Evolutionary conservation across 768 basidiomycete genomes (phyloP), one percentile per base, ranked within the genome.

Genomic region (Antrodiella citrinella): DNA sequence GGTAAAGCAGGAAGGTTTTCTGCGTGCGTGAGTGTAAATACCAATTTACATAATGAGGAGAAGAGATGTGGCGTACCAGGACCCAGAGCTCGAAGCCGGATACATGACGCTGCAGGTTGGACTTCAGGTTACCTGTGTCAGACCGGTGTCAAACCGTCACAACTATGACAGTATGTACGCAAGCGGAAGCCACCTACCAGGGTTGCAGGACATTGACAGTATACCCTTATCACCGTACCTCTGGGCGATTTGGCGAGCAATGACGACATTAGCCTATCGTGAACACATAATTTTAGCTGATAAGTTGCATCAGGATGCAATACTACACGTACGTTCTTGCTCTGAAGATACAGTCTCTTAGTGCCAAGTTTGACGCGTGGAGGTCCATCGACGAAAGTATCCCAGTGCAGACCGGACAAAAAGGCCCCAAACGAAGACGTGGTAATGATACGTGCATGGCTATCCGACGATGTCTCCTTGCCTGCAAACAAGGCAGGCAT

Each of bases 361-460:
- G 48, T 30, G 9, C 46, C 35, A 26, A 45, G 21, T 44, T 54
- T 57, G 40, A 50, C 56, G 21, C 67, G 56, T 22, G 30, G 44
- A 3, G 62, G 58, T 1, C 51, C 51, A 43, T 70, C 69, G 24
- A 30, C 50, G 47, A 72, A 48, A 3, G 73, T 67, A 9, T 71
- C 67, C 54, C 65, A 77, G 53, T 72, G 49, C 46, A 80, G 55
- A 3, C 39, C 52, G 7, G 54, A 61, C 26, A 70, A 45, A 48
- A 67, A 59, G 40, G 68, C 67, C 0, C 57, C 69, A 7, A 26
- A 23, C 3, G 80, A 78, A 4, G 76, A 70, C 9, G 69, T 67
- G 3, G 67, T 76, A 39, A 81, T 64, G 30, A 81, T 61, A 38
- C 80, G 77, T 2, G 69, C 62, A 42, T 72, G 72, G 44, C 68